Conservation (phyloP, 2,329 filamentous ascomycete species). For the Anisogramma anomala region DNA sequence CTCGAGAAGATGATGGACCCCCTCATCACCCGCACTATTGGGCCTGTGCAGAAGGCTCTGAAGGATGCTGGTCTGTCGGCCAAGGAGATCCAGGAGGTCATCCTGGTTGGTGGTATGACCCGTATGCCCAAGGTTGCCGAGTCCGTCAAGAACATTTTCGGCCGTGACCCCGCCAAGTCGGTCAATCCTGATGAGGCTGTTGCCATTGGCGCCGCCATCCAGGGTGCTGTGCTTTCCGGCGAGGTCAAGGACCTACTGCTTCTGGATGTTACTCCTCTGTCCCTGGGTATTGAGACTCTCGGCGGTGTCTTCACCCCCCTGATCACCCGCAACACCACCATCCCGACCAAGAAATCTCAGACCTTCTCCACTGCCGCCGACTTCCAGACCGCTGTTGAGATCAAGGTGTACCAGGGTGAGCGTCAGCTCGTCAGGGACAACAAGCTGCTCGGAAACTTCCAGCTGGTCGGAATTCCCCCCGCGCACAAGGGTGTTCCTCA, state of each 20-base stretch:
- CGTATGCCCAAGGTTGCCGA: slow-evolving; percentile 98
- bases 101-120: slow-evolving; percentile 97
- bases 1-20: slow-evolving; percentile 89
- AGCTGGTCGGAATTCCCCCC: slow-evolving; percentile 92
- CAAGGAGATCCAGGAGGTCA: slow-evolving; percentile 94
- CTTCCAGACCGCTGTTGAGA: slow-evolving; percentile 97
- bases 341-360: slow-evolving; percentile 98
- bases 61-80: slow-evolving; percentile 88
- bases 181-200: slow-evolving; percentile 98
- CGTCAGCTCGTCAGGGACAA: slow-evolving; percentile 98
- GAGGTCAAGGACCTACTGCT: slow-evolving; percentile 94
- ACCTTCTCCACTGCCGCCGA: slow-evolving; percentile 95
- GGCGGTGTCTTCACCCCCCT: slow-evolving; percentile 95
- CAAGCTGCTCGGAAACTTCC: slow-evolving; percentile 98
- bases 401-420: slow-evolving; percentile 99
- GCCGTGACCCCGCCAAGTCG: slow-evolving; percentile 91
- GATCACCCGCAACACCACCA: slow-evolving; percentile 99
- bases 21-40: slow-evolving; percentile 73
- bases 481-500: slow-evolving; percentile 94
- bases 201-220: slow-evolving; percentile 91
- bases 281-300: slow-evolving; percentile 95
- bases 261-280: slow-evolving; percentile 89
- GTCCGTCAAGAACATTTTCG: slow-evolving; percentile 94
- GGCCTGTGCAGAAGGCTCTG: slow-evolving; percentile 89
- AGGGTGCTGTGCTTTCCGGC: slow-evolving; percentile 91